A percentile compares a stretch with the other conserved stretches of the same genome.
These are phyloP conservation scores for Russula compacta DNA, from an alignment of 768 basidiomycete genomes.

Conservation along the genomic window DNA sequence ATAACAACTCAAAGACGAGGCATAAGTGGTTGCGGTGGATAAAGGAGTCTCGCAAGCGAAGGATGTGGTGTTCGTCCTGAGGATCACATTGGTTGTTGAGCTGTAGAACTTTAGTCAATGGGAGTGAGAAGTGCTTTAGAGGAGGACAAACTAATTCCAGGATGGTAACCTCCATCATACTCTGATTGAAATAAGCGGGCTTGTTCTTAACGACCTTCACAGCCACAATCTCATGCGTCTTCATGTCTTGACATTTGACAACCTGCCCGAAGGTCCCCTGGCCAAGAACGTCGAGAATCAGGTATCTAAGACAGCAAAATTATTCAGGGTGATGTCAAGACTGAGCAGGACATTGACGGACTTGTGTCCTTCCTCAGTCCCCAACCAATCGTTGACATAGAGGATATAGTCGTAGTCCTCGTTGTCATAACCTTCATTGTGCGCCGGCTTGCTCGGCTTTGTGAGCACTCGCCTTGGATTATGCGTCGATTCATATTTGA, in stretches of 20 bases:
- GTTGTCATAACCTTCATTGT: slow-evolving; percentile 97
- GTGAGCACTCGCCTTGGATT: slow-evolving; percentile 96
- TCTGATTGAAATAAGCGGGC: slow-evolving; percentile 98
- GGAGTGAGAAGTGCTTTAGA: neutral
- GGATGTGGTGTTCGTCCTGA: slow-evolving; percentile 91
- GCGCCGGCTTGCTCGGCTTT: slow-evolving; percentile 90
- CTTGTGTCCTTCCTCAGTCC: slow-evolving; percentile 93
- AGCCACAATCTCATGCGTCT: slow-evolving; percentile 96
- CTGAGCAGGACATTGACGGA: slow-evolving; percentile 33
- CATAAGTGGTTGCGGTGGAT: slow-evolving; percentile 95
- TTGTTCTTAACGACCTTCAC: slow-evolving; percentile 99
- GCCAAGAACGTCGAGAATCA: slow-evolving; percentile 95
- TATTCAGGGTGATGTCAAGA: slow-evolving; percentile 11
- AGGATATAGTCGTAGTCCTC: slow-evolving; percentile 99
- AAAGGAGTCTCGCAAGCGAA: slow-evolving; percentile 91
- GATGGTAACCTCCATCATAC: slow-evolving; percentile 99
- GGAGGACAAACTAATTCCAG: slow-evolving; percentile 76
- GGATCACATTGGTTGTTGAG: slow-evolving; percentile 93
- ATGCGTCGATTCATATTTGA: slow-evolving; percentile 89
- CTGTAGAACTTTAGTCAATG: slow-evolving; percentile 32
- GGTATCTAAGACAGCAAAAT: slow-evolving; percentile 48
- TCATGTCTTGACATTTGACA: slow-evolving; percentile 99
- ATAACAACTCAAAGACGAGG: slow-evolving; percentile 94
- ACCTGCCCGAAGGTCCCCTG: slow-evolving; percentile 99
- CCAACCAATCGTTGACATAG: slow-evolving; percentile 97